Conservation (phyloP, 2,329 filamentous ascomycete species). For the Sporothrix brunneoviolacea region DNA sequence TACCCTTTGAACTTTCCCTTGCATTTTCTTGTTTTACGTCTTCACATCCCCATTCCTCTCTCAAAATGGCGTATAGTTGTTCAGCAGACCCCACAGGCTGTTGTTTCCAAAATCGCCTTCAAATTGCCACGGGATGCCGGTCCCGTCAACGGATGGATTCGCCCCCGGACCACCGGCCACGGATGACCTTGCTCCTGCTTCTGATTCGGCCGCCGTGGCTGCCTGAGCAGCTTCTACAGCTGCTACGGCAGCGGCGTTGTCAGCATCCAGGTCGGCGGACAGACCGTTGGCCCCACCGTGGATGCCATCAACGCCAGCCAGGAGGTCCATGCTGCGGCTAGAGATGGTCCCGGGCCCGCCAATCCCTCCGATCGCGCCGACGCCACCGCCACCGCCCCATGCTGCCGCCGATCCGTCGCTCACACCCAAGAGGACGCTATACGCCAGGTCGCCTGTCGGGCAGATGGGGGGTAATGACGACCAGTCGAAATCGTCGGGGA, state of each 20-base stretch:
- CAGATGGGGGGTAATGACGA: slow-evolving; percentile 48
- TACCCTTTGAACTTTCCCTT: too few species aligned
- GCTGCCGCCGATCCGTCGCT: slow-evolving; percentile 18
- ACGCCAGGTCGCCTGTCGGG: slow-evolving; percentile 50
- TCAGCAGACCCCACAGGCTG: slow-evolving; percentile 51
- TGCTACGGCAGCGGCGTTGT: neutral
- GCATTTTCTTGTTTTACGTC: too few species aligned
- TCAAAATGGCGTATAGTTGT: slow-evolving; percentile 35
- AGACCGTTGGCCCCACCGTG: neutral
- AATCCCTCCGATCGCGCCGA: neutral
- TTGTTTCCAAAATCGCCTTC: slow-evolving; percentile 49
- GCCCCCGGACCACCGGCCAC: neutral
- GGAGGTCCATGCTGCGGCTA: slow-evolving; percentile 1
- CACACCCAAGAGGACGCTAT: slow-evolving; percentile 47
- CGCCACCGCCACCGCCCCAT: slow-evolving; percentile 13
- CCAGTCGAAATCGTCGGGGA: slow-evolving; percentile 43
- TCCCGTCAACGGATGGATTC: slow-evolving; percentile 8
- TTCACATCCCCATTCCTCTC: neutral
- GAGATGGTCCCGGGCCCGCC: too few species aligned
- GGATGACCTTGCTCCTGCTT: neutral
- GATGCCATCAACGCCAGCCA: neutral
- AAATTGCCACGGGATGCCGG: slow-evolving; percentile 38
- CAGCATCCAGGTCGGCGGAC: neutral
- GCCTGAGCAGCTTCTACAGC: slow-evolving; percentile 4
- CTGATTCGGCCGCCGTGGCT: neutral